These are phyloP conservation scores for Rhodotorula glutinis DNA, from an alignment of 1,284 basidiomycete species.

Conservation along the genomic window DNA sequence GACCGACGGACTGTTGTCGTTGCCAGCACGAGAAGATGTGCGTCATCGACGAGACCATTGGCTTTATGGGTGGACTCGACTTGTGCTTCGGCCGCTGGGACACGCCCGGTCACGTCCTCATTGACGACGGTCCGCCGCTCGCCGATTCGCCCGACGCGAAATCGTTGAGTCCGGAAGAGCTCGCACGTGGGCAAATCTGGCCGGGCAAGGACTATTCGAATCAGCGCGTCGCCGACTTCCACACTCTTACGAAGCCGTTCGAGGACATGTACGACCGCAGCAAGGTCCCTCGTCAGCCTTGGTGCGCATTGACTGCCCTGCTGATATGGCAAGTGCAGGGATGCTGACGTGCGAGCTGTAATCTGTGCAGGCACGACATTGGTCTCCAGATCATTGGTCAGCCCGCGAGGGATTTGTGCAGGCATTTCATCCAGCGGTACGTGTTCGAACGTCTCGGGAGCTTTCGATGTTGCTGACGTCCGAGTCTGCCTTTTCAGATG, in stretches of 20 bases:
- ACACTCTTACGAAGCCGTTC: conserved; percentile 80
- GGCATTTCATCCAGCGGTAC: conserved; percentile 91
- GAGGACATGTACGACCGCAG: conserved; percentile 91
- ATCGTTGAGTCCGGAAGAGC: neutral
- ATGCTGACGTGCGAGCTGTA: neutral
- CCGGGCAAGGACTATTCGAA: conserved; percentile 86
- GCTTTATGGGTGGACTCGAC: conserved; percentile 97
- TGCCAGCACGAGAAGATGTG: conserved; percentile 97
- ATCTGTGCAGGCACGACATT: conserved; percentile 77
- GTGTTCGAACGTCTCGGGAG: conserved; percentile 31
- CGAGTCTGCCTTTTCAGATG: conserved; percentile 56
- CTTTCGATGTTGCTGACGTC: conserved; percentile 41
- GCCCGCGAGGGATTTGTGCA: conserved; percentile 87
- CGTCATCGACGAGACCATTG: conserved; percentile 94
- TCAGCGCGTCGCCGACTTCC: conserved; percentile 82
- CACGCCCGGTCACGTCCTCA: conserved; percentile 85
- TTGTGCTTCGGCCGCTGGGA: conserved; percentile 65
- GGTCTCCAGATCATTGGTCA: conserved; percentile 94
- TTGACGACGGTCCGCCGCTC: conserved; percentile 66
- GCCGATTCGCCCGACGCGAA: conserved; percentile 34
- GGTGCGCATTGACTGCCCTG: conserved; percentile 55
- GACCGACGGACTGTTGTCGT: neutral
- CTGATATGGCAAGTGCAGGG: neutral
- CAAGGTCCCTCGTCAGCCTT: conserved; percentile 92
- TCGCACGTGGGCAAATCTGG: conserved; percentile 33